Percentiles rank a stretch among this genome's conserved stretches.
Evolutionary conservation across 257 asterid genomes (phyloP).

Genomic region (Fraxinus anomala): DNA sequence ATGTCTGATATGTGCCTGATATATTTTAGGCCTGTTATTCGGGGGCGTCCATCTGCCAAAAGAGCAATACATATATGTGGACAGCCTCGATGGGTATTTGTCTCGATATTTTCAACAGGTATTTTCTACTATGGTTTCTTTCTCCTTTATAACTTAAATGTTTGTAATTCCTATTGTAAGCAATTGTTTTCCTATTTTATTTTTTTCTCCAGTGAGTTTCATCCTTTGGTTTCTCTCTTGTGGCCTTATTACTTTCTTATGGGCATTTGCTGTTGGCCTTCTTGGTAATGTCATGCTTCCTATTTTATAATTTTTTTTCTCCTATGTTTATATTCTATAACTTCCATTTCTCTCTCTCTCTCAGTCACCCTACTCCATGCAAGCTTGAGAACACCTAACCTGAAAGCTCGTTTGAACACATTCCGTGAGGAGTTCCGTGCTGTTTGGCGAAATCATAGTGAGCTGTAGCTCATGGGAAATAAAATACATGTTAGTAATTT

Average conservation of each 20-base stretch:
- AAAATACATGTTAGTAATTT: slow-evolving; percentile 34
- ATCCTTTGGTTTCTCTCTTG: slow-evolving; percentile 83
- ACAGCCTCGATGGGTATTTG: slow-evolving; percentile 91
- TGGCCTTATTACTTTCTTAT: slow-evolving; percentile 62
- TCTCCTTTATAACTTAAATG: slow-evolving; percentile 8
- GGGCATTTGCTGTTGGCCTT: slow-evolving; percentile 72
- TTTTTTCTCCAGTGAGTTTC: slow-evolving; percentile 62
- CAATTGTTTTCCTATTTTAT: background rate
- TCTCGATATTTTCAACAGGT: slow-evolving; percentile 62
- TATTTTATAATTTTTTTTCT: slow-evolving; percentile 19
- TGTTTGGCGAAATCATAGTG: slow-evolving; percentile 96
- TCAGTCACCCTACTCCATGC: slow-evolving; percentile 82
- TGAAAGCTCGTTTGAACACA: slow-evolving; percentile 94
- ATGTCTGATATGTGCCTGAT: slow-evolving; percentile 23
- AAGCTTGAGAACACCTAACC: slow-evolving; percentile 94
- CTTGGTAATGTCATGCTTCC: slow-evolving; percentile 56
- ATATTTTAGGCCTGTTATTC: slow-evolving; percentile 78
- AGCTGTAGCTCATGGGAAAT: slow-evolving; percentile 53
- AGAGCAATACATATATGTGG: slow-evolving; percentile 87
- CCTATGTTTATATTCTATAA: slow-evolving; percentile 2
- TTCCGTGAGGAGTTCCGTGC: slow-evolving; percentile 97
- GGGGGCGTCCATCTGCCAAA: slow-evolving; percentile 93
- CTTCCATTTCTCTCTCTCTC: slow-evolving; percentile 27
- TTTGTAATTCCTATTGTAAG: slow-evolving; percentile 2
- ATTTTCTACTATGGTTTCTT: slow-evolving; percentile 7